Base-by-base conservation (phyloP, 176 grass and related monocot genomes). In the Aegilops umbellulata region DNA sequence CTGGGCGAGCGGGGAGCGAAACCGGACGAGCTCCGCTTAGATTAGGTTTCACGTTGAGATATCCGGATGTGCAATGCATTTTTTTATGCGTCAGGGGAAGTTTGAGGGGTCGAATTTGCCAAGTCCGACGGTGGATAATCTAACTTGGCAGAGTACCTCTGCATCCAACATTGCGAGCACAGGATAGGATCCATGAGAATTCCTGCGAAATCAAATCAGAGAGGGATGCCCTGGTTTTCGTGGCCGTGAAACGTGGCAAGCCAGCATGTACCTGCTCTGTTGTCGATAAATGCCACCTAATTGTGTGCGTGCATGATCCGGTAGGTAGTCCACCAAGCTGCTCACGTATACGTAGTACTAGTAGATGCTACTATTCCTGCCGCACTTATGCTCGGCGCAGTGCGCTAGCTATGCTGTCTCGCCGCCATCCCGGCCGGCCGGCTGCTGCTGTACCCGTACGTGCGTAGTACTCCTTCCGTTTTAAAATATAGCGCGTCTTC, bases 231-330 rank as follows among this genome's bases (percentile, higher is more conserved):
- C 67, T 39, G 34, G 69, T 44, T 38, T 8, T 38, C 36, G 2
- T 38, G 36, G 36, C 7, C 36, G 36, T 6, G 36, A 38, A 73
- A 46, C 70, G 38, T 73, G 69, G 38, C 69, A 16, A 6, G 12
- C 36, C 71, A 74, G 46, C 41, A 41, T 31, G 32, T 34, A 34
- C 73, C 32, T 73, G 69, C 38, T 61, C 55, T 27, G 23, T 19
- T 80, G 14, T 80, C 60, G 8, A 44, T 80, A 25, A 64, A 64
- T 80, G 77, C 23, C 42, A 41, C 32, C 22, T n/a, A 24, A 10
- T 23, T 64, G 77, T 20, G 38, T 80, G 77, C 60, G 36, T 76
- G 73, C 73, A 53, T 76, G 34, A 64, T 64, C 77, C 38, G 60
- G 23, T 80, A 80, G 77, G n/a, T 41, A 64, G 2, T 20, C 23